phyloP scores from a whole-genome alignment of 495 filamentous ascomycete species.

The Opeltia flavorubescens region DNA sequence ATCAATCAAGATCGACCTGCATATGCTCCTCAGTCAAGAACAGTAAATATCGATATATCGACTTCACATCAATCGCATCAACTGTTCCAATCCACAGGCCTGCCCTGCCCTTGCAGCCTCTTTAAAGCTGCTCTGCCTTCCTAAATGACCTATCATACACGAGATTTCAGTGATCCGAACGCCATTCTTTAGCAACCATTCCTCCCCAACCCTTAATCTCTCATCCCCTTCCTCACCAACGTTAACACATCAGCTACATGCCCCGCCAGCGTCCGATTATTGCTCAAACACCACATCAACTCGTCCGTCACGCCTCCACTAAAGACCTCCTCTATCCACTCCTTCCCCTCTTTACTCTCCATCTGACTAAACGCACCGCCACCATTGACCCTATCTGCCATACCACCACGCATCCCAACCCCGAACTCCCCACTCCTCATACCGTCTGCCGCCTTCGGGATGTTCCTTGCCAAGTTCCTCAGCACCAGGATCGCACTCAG shows the following conservation, averaged over 20 bases:
- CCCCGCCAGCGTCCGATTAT: constrained; percentile 30
- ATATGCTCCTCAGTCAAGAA: no score
- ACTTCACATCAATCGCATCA: no score
- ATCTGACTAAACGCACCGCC: not conserved
- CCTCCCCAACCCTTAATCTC: not conserved
- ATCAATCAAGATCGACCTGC: no score
- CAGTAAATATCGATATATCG: no score
- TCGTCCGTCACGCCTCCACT: constrained; percentile 23
- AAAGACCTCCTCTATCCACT: constrained; percentile 33
- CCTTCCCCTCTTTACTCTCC: constrained; percentile 39
- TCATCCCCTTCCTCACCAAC: constrained; percentile 20
- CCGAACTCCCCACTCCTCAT: not conserved
- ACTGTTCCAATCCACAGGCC: no score
- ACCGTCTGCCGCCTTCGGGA: constrained; percentile 26
- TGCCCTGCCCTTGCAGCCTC: no score
- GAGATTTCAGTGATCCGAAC: no score
- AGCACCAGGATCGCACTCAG: constrained; percentile 74
- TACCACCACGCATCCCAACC: constrained; percentile 3
- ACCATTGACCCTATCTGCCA: not conserved
- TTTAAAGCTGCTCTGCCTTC: no score
- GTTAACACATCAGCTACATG: constrained; percentile 31
- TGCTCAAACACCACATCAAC: constrained; percentile 28
- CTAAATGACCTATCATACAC: no score
- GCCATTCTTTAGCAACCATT: no score
- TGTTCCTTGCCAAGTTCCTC: constrained; percentile 72